These are phyloP conservation scores for Teratosphaeria gauchensis DNA, from an alignment of 2,329 filamentous ascomycete genomes.

Conservation along the genomic window DNA sequence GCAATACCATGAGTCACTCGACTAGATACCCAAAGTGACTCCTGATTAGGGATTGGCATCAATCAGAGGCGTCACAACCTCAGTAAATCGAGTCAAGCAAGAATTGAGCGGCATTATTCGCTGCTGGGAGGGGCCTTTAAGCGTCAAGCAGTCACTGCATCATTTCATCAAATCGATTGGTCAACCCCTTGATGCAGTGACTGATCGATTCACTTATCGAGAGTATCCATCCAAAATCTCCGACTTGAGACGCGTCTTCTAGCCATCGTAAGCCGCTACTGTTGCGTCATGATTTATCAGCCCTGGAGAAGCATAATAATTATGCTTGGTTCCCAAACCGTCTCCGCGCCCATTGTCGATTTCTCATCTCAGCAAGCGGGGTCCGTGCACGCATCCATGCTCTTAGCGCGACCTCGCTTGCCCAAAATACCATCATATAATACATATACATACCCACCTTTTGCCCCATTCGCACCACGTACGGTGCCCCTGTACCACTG, in stretches of 20 bases:
- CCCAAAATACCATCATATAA: background rate
- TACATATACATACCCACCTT: background rate
- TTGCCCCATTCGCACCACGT: background rate
- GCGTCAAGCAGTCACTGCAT: background rate
- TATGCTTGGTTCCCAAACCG: background rate
- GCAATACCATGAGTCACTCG: background rate
- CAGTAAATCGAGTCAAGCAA: too few relatives aligned
- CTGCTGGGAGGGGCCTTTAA: background rate
- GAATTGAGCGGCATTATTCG: too few relatives aligned
- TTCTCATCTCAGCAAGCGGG: background rate
- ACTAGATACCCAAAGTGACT: background rate
- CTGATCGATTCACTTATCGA: background rate
- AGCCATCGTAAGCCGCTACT: too few relatives aligned
- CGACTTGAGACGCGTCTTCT: background rate
- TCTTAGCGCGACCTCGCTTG: background rate
- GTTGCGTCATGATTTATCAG: background rate
- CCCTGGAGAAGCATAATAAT: background rate
- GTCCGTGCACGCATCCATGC: background rate
- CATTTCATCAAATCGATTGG: background rate
- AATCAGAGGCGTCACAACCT: background rate
- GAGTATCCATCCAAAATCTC: background rate
- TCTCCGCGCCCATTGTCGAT: background rate
- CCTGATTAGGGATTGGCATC: background rate
- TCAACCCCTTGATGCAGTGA: background rate
- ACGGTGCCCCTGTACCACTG: background rate